Evolutionary conservation across 495 filamentous ascomycete genomes (phyloP).

Genomic region (Bacidia rubella): DNA sequence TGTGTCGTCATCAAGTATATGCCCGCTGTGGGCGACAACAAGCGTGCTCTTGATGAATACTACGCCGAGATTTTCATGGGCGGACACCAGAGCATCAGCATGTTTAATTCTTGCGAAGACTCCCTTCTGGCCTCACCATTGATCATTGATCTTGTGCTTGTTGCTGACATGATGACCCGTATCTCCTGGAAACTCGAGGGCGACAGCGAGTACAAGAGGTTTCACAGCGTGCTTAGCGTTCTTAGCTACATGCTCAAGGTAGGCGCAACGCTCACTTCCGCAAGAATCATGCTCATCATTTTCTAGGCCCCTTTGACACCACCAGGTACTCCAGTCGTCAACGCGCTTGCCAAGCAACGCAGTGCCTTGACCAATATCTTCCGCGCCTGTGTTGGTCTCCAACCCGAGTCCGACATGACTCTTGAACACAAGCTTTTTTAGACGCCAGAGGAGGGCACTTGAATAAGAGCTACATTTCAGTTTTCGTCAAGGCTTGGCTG

Average conservation of each 20-base stretch:
- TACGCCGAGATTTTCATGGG: constrained; percentile 99
- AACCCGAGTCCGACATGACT: constrained; percentile 98
- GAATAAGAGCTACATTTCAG: neutral
- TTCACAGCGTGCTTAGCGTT: constrained; percentile 95
- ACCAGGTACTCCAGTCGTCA: constrained; percentile 90
- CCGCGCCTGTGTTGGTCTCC: constrained; percentile 91
- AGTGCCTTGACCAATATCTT: constrained; percentile 94
- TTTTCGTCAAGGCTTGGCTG: neutral
- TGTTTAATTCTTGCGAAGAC: constrained; percentile 99
- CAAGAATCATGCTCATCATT: constrained; percentile 4
- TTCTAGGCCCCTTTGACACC: constrained; percentile 76
- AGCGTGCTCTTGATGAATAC: constrained; percentile 97
- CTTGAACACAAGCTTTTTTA: constrained; percentile 97
- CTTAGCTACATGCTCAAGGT: constrained; percentile 98
- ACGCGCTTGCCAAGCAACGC: constrained; percentile 92
- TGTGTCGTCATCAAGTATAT: constrained; percentile 97
- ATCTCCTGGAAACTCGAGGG: constrained; percentile 71
- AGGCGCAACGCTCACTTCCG: neutral
- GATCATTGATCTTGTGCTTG: constrained; percentile 88
- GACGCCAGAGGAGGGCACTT: neutral
- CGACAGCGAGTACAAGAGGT: constrained; percentile 66
- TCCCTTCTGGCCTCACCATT: constrained; percentile 92
- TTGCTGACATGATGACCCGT: constrained; percentile 96
- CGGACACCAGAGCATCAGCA: constrained; percentile 93
- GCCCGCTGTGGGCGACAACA: constrained; percentile 97